These are phyloP conservation scores for Asclepias syriaca DNA, from an alignment of 257 asterid genomes.

Conservation along the genomic window DNA sequence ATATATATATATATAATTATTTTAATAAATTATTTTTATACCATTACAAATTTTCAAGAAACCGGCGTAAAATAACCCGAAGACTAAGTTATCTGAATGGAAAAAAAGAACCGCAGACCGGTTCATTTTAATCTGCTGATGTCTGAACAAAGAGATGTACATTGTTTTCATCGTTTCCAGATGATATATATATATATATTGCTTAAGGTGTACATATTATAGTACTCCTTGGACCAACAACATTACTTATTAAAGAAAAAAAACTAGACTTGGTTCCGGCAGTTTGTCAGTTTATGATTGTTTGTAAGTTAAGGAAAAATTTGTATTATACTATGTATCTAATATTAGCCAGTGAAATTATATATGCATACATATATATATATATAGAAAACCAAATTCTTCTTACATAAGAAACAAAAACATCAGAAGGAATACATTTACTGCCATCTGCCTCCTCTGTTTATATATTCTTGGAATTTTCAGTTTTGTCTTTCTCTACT, in stretches of 20 bases:
- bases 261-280: slow-evolving; percentile 13
- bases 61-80: no score
- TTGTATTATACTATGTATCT: neutral
- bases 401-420: neutral
- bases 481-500: neutral
- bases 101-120: no score
- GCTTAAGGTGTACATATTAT: neutral
- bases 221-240: neutral
- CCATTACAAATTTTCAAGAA: no score
- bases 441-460: slow-evolving; percentile 19
- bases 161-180: slow-evolving; percentile 10
- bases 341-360: neutral
- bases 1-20: no score
- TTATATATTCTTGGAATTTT: neutral
- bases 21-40: no score
- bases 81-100: no score
- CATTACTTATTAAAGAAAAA: neutral
- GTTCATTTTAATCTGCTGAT: neutral
- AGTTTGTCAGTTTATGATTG: slow-evolving; percentile 3
- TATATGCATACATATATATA: neutral
- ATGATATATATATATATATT: neutral
- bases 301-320: neutral
- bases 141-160: slow-evolving; percentile 2
- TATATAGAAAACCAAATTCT: neutral
- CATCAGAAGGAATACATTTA: neutral